Percentiles rank a stretch among this genome's conserved stretches.
These are phyloP conservation scores for Chloris gayana DNA, from an alignment of 176 grass and related monocot genomes.

Conservation along the genomic window DNA sequence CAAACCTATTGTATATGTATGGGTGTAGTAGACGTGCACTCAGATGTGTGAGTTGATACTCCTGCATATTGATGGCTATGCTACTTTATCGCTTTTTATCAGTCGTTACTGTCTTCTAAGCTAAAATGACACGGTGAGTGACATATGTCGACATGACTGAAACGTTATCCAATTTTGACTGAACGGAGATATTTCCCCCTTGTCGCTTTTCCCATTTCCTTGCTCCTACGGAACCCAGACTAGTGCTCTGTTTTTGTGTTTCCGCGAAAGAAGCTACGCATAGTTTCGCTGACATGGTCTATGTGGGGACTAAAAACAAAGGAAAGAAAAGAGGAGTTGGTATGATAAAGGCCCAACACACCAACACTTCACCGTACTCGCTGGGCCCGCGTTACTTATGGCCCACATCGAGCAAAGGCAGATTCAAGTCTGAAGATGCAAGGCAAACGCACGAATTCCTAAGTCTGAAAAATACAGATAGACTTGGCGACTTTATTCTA, in stretches of 20 bases:
- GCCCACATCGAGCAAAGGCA: slow-evolving; percentile 10
- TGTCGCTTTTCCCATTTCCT: too few relatives aligned
- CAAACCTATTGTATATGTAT: too few relatives aligned
- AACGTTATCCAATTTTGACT: background rate
- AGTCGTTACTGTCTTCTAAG: too few relatives aligned
- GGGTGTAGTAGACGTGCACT: too few relatives aligned
- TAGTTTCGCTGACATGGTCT: background rate
- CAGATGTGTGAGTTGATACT: too few relatives aligned
- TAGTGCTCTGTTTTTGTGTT: too few relatives aligned
- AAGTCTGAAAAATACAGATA: too few relatives aligned
- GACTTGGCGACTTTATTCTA: too few relatives aligned
- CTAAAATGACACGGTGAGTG: background rate
- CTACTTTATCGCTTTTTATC: too few relatives aligned
- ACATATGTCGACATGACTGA: background rate
- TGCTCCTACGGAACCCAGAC: too few relatives aligned
- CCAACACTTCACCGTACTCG: background rate
- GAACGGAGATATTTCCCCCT: background rate
- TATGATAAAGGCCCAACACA: slow-evolving; percentile 1
- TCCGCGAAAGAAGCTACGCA: background rate
- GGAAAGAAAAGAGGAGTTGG: background rate
- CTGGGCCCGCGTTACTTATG: background rate
- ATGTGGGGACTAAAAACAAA: background rate
- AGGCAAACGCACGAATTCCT: too few relatives aligned
- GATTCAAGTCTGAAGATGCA: background rate
- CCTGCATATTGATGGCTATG: too few relatives aligned